These are phyloP conservation scores for Tetraselmis chui DNA, from an alignment of 139 green algal genomes.

Conservation along the genomic window DNA sequence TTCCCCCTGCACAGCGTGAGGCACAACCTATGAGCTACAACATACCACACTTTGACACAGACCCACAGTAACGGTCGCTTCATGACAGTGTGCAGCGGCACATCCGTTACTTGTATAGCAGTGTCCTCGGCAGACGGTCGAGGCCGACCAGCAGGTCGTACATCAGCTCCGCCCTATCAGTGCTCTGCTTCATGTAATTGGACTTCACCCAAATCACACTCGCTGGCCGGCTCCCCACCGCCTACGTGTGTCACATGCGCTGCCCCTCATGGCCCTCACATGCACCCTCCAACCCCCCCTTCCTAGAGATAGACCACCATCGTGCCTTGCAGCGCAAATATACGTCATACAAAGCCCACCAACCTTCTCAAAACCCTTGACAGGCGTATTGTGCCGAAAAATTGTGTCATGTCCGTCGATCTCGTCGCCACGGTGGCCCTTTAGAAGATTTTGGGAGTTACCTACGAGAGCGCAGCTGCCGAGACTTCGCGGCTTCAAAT, in stretches of 20 bases:
- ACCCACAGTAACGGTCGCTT: neutral
- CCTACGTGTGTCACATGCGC: no score
- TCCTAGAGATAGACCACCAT: no score
- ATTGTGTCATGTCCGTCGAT: conserved; percentile 15
- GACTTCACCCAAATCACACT: neutral
- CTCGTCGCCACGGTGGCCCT: neutral
- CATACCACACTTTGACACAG: neutral
- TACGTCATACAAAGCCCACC: no score
- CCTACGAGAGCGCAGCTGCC: conserved; percentile 9
- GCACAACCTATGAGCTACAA: neutral
- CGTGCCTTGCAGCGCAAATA: no score
- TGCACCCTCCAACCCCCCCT: no score
- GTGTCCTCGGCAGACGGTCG: neutral
- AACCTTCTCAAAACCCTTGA: conserved; percentile 1
- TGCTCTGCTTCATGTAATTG: neutral
- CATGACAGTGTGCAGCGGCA: no score
- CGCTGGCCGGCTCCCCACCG: neutral
- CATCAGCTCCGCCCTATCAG: neutral
- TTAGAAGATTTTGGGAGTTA: conserved; percentile 10
- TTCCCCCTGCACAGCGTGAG: neutral
- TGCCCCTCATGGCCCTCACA: no score
- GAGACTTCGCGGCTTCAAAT: conserved; percentile 6
- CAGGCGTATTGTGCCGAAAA: conserved; percentile 3
- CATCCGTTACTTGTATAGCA: no score
- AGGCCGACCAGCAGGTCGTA: neutral